Base-by-base conservation (phyloP, 2,329 filamentous ascomycete genomes). In the Colletotrichum horii region DNA sequence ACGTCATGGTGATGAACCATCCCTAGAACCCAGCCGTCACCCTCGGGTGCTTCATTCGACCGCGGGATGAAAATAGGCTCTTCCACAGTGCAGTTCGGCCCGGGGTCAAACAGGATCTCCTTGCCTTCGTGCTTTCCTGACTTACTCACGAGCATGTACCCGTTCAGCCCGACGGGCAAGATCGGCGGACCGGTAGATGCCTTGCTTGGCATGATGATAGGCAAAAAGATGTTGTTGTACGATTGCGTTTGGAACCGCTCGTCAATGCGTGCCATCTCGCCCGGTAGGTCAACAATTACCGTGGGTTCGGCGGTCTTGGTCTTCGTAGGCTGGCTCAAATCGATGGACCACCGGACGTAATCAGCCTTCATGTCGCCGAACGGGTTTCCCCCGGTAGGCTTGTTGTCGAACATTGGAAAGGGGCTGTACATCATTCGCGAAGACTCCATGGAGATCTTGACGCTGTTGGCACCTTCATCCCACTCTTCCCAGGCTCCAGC, bases 21-120 rank as follows among this genome's bases (percentile, higher is more conserved):
- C n/a, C 83, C 84, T n/a, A 88, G 81, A 78, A 79, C 81, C 77
- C 84, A 88, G 1, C 86, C 86, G 58, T 88, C 85, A 2, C 85
- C 86, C 73, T 88, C 86, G 4, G 71, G 76, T 1, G 79, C 82
- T 28, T 81, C 80, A 3, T 80, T 79, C 1, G 78, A 74, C 15
- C 83, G 79, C 0, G 86, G 85, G 9, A 88, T 82, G 38, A 88
- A 88, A 0, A 86, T 82, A 0, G 86, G 86, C 70, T 88, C 87
- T 77, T 88, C 85, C 32, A 87, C 84, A 6, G 84, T 81, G 36
- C 82, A 70, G 65, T 38, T 52, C 19, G 80, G 22, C 14, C 71
- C 66, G n/a, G 66, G 38, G 7, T 32, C 28, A 12, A 58, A 70
- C 8, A 48, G 36, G 16, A 30, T 36, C 9, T 32, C n/a, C n/a